phyloP scores from a whole-genome alignment of 2,329 filamentous ascomycete species.

The Teratosphaeria zuluensis region DNA sequence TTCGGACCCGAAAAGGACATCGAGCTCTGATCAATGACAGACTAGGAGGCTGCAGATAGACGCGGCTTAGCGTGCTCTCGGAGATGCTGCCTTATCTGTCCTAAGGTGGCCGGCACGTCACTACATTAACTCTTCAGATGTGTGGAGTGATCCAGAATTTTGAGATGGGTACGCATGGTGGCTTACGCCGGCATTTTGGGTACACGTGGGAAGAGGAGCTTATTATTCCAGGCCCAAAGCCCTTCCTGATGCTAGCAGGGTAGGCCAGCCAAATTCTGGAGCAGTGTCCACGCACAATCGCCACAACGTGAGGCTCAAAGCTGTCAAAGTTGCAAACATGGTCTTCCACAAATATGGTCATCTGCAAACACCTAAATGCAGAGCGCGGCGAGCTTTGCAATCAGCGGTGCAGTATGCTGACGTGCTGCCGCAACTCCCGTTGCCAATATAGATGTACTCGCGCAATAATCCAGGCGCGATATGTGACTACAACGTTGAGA shows the following conservation, averaged over 20 bases:
- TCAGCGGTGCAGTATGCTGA: neutral
- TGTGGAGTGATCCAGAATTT: neutral
- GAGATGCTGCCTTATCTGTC: neutral
- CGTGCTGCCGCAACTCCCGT: neutral
- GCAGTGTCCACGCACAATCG: neutral
- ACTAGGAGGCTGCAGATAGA: neutral
- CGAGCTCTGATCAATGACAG: neutral
- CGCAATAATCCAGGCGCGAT: neutral
- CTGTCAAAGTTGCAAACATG: too few relatives aligned
- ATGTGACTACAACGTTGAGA: neutral
- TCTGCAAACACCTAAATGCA: too few relatives aligned
- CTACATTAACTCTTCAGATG: neutral
- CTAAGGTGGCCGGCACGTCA: neutral
- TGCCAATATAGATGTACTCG: neutral
- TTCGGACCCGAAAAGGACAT: neutral
- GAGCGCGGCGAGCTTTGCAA: neutral
- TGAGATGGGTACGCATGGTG: neutral
- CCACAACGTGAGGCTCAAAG: too few relatives aligned
- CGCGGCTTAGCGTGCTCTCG: neutral
- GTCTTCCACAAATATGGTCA: too few relatives aligned
- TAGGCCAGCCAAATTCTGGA: neutral
- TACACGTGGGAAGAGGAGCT: neutral
- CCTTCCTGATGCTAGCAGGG: neutral
- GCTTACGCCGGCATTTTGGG: neutral
- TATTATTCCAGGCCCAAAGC: neutral